These are phyloP conservation scores for Daldinia grandis DNA, from an alignment of 495 filamentous ascomycete genomes.

Conservation along the genomic window DNA sequence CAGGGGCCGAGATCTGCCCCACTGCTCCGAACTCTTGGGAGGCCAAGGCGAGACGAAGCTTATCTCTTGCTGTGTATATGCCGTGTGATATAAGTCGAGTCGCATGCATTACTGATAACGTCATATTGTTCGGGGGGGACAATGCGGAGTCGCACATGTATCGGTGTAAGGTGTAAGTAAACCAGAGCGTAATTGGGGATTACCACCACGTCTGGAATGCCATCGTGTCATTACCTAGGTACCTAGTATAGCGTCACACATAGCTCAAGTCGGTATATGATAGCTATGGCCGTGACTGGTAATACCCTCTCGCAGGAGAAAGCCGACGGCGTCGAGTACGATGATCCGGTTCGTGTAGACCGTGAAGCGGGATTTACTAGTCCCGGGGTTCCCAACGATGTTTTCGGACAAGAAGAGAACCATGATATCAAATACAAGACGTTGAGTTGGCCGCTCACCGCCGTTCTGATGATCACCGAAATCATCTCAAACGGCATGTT, in stretches of 20 bases:
- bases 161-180: not conserved
- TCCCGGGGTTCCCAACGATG: conserved; percentile 27
- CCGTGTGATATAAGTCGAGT: not conserved
- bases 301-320: conserved; percentile 23
- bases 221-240: not conserved
- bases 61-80: not conserved
- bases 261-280: not conserved
- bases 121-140: not conserved
- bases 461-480: conserved; percentile 69
- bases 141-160: not conserved
- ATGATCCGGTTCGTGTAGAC: conserved; percentile 2
- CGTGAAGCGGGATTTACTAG: conserved; percentile 12
- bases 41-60: not conserved
- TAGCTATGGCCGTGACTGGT: conserved; percentile 1
- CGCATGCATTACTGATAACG: not conserved
- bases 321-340: not conserved
- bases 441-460: conserved; percentile 62
- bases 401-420: conserved; percentile 40
- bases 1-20: not conserved
- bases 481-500: conserved; percentile 70
- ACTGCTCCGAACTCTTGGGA: conserved; percentile 1
- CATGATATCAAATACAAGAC: conserved; percentile 67
- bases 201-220: too few relatives aligned
- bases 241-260: not conserved
- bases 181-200: not conserved